Base-by-base conservation (phyloP, 768 basidiomycete species). In the Lactarius indigo region DNA sequence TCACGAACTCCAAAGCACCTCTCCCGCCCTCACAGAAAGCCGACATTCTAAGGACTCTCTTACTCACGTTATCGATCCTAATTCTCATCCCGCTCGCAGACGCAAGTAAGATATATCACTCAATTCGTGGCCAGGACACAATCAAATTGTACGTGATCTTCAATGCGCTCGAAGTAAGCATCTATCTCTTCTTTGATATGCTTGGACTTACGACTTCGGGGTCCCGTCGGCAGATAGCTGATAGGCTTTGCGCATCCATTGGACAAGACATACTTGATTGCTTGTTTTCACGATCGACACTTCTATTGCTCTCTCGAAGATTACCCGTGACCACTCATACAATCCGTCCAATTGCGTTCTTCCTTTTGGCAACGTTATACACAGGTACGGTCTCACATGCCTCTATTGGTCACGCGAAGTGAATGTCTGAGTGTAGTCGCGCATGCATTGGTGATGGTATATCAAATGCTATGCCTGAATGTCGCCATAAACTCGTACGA, bases 81-180 rank as follows among this genome's bases (percentile, higher is more conserved):
- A 82, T 96, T 26, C 81, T 98, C 5, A 83, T 87, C 39, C 88
- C 91, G 2, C 82, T 95, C 47, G 95, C 96, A 8, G 96, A 99
- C 74, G 91, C 94, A 12, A 96, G 94, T 77, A 95, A 96, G 80
- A 96, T 99, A 71, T 99, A 99, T 72, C 97, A 99, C 73, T 90
- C 90, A 18, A 98, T 99, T 63, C 88, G 97, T 26, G 96, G 96
- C 0, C 97, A 98, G 77, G 97, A 99, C 72, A 97, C 94, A 2
- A 96, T 99, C 79, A 99, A 98, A 79, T 78, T 99, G 58, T 98
- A 98, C 79, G 97, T 99, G 66, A 96, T 99, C 59, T 99, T 98
- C 79, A 98, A 98, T 76, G 96, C 95, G 13, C 83, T 99, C 8
- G 97, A 99, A 84, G 96, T 96, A 76, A 64, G 87, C 50, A 52